phyloP scores from a whole-genome alignment of 2,329 filamentous ascomycete genomes.

The Ophiocordyceps sinensis region DNA sequence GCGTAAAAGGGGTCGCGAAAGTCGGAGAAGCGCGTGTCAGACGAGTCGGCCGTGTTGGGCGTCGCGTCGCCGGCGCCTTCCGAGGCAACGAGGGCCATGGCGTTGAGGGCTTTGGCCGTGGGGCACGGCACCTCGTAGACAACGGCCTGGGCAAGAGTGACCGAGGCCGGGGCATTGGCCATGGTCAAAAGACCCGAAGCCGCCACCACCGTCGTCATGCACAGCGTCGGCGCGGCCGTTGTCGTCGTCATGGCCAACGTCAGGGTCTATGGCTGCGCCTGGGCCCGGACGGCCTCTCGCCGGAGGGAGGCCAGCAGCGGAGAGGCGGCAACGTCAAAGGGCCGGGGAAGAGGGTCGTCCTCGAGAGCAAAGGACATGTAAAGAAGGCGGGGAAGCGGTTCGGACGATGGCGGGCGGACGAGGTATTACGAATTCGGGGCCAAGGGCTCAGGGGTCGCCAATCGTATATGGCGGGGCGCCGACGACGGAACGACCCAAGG shows the following conservation, averaged over 20 bases:
- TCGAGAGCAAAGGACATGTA: neutral
- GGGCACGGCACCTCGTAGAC: slow-evolving; percentile 31
- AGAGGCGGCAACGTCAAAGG: neutral
- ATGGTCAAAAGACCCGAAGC: slow-evolving; percentile 33
- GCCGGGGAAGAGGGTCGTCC: neutral
- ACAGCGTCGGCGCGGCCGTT: slow-evolving; percentile 18
- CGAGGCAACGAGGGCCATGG: slow-evolving; percentile 18
- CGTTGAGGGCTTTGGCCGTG: slow-evolving; percentile 10
- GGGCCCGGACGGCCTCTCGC: neutral
- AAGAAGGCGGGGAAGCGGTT: neutral
- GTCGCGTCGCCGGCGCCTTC: slow-evolving; percentile 23
- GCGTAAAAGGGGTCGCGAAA: slow-evolving; percentile 82
- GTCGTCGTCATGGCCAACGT: slow-evolving; percentile 10
- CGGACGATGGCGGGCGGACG: neutral
- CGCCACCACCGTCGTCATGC: slow-evolving; percentile 27
- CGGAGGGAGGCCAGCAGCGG: neutral
- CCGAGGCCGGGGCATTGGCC: slow-evolving; percentile 30
- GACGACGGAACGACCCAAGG: neutral
- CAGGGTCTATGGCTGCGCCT: slow-evolving; percentile 1
- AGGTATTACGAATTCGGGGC: neutral
- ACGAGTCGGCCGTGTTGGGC: slow-evolving; percentile 14
- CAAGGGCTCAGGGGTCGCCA: neutral
- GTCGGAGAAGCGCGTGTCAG: slow-evolving; percentile 40
- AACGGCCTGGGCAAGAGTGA: slow-evolving; percentile 44
- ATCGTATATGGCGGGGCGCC: neutral